A percentile compares a stretch with the other conserved stretches of the same genome.
phyloP scores from a whole-genome alignment of 345 rosid species.

The Aethionema arabicum region DNA sequence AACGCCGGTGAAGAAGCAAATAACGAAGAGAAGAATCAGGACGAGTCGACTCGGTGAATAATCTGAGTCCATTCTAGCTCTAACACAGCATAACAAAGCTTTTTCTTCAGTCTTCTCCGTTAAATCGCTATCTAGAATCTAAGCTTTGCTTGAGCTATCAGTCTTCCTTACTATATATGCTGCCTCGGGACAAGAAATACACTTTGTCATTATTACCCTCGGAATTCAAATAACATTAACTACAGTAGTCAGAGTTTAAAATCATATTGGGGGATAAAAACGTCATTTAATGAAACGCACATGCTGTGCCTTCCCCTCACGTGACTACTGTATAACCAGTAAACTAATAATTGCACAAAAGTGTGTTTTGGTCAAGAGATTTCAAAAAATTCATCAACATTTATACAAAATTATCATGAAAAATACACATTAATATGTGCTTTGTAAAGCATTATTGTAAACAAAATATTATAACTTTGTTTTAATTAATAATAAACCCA shows the following conservation, averaged over 20 bases:
- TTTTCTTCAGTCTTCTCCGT: constrained; percentile 16
- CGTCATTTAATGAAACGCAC: constrained; percentile 13
- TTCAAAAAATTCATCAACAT: no score
- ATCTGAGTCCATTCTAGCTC: constrained; percentile 22
- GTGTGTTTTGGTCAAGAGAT: no score
- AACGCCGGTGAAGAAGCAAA: constrained; percentile 15
- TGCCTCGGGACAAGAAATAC: constrained; percentile 17
- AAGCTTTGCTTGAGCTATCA: constrained; percentile 29
- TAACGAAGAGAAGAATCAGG: constrained; percentile 27
- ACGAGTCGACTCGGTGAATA: constrained; percentile 27
- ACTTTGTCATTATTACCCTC: constrained; percentile 26
- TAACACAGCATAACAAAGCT: not conserved
- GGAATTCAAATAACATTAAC: not conserved
- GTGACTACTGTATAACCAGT: not conserved
- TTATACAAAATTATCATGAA: no score
- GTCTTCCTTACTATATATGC: constrained; percentile 12
- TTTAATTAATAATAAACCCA: no score
- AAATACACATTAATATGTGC: no score
- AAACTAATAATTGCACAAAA: no score
- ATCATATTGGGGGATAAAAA: not conserved
- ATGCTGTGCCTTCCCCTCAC: constrained; percentile 26
- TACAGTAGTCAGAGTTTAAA: not conserved
- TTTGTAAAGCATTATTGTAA: no score
- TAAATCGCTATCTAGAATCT: constrained; percentile 34
- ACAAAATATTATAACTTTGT: no score